Base-by-base conservation (phyloP, 2,329 filamentous ascomycete species). In the Xylaria arbuscula region DNA sequence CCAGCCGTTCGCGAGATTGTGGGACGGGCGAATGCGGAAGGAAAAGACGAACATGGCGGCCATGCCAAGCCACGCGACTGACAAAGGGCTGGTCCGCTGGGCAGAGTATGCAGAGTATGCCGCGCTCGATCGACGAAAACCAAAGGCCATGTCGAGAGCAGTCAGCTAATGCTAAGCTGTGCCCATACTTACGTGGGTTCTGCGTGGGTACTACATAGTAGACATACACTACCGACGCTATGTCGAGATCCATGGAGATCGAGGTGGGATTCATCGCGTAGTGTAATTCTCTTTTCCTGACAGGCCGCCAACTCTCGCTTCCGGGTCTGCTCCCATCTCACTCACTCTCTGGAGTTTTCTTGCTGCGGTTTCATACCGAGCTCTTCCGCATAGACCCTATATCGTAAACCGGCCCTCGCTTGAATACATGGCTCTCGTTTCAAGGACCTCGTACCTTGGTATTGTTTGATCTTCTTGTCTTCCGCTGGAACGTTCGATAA, bases 401-500 rank as follows among this genome's bases (percentile, higher is more conserved):
- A 61, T 45, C 40, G 40, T 54, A 68, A 60, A 62, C 67, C 45
- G 63, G 57, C 47, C 38, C 63, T 66, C 28, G 15, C 53, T 28
- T 67, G 57, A 59, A 65, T 47, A 9, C 53, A 65, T 54, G 34
- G 47, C 60, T 62, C 64, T 70, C 55, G 51, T 59, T 70, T 72
- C 70, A 47, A 65, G 62, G 55, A 54, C 61, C 32, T 55, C 40
- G 62, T 72, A 57, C 62, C 62, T 63, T 66, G 68, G 71, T 72
- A 66, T 69, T 64, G 74, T 75, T 73, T 73, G 65, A 76, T 74
- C 73, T 71, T 71, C 71, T 61, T 69, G 66, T 70, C 70, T 73
- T 72, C 66, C 64, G 59, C 56, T 53, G 68, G 72, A 58, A 73
- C 70, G 67, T 70, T 69, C 69, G 62, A 66, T 38, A 53, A 70